Conservation (phyloP, 1,284 basidiomycete species). For the Pisolithus thermaeus region DNA sequence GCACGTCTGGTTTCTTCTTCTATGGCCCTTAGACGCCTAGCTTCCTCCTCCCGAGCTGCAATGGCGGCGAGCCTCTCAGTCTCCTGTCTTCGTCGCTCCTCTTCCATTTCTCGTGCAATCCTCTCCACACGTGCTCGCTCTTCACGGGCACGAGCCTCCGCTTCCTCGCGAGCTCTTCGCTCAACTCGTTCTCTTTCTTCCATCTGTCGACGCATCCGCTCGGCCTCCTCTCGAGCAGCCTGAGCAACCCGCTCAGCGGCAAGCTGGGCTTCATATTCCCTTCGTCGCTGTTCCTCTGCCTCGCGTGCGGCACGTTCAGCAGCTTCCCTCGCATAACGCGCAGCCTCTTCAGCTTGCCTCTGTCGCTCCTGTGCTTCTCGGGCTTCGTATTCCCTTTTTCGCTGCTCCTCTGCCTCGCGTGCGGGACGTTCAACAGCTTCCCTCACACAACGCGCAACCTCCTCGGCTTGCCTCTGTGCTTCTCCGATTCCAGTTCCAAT, state of each 20-base stretch:
- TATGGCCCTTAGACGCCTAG: slow-evolving; percentile 14
- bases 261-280: slow-evolving; percentile 14
- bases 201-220: slow-evolving; percentile 15
- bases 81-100: slow-evolving; percentile 19
- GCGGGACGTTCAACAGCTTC: too few species aligned
- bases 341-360: slow-evolving; percentile 18
- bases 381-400: slow-evolving; percentile 3
- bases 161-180: slow-evolving; percentile 15
- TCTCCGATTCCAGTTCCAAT: too few species aligned
- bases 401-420: too few species aligned
- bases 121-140: slow-evolving; percentile 21
- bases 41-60: slow-evolving; percentile 22
- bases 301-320: slow-evolving; percentile 20
- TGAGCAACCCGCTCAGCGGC: slow-evolving; percentile 21
- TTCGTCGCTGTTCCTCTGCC: slow-evolving; percentile 14
- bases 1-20: slow-evolving; percentile 20
- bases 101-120: slow-evolving; percentile 15
- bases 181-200: slow-evolving; percentile 20
- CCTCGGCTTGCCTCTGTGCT: not conserved
- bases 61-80: slow-evolving; percentile 22
- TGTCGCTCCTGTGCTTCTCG: slow-evolving; percentile 19
- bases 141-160: slow-evolving; percentile 22
- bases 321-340: slow-evolving; percentile 17
- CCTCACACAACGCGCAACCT: too few species aligned
- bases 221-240: slow-evolving; percentile 20